phyloP scores from a whole-genome alignment of 805 yeast species.

The Starmerella lactis-condensi region DNA sequence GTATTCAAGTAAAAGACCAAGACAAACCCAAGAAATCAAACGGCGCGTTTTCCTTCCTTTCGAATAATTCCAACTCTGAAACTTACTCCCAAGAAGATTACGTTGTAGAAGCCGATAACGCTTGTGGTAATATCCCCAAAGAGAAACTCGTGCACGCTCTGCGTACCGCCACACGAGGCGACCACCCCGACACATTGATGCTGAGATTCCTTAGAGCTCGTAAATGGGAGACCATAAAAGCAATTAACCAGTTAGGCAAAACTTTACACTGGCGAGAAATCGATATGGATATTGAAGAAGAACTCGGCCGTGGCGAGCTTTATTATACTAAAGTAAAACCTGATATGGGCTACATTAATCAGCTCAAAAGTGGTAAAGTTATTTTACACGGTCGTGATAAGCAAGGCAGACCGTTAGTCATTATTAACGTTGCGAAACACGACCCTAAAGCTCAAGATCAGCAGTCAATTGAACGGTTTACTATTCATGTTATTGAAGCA shows the following conservation, averaged over 20 bases:
- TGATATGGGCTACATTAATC: slow-evolving; percentile 30
- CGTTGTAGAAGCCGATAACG: slow-evolving; percentile 26
- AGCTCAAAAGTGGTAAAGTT: slow-evolving; percentile 51
- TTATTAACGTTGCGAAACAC: slow-evolving; percentile 65
- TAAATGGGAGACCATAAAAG: slow-evolving; percentile 57
- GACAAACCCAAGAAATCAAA: slow-evolving; percentile 16
- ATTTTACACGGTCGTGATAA: slow-evolving; percentile 57
- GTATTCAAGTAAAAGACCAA: slow-evolving; percentile 7
- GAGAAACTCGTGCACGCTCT: slow-evolving; percentile 33
- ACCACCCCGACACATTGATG: slow-evolving; percentile 60
- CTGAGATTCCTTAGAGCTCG: slow-evolving; percentile 72
- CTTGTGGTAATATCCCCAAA: slow-evolving; percentile 36
- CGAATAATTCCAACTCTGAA: slow-evolving; percentile 3
- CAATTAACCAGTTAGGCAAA: slow-evolving; percentile 50
- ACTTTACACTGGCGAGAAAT: slow-evolving; percentile 59
- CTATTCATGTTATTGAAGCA: slow-evolving; percentile 60
- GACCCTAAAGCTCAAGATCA: slow-evolving; percentile 46
- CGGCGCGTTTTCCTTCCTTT: slow-evolving; percentile 20
- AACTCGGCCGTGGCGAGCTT: slow-evolving; percentile 57
- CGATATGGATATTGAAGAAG: slow-evolving; percentile 40
- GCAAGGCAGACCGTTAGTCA: slow-evolving; percentile 58
- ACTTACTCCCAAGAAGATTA: slow-evolving; percentile 15
- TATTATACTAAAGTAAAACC: slow-evolving; percentile 30
- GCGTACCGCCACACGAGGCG: slow-evolving; percentile 50
- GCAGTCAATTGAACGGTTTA: slow-evolving; percentile 56